Evolutionary conservation across 805 yeast species (phyloP), one percentile per base, ranked within the genome.

Genomic region (Tetrapisispora arboricola): DNA sequence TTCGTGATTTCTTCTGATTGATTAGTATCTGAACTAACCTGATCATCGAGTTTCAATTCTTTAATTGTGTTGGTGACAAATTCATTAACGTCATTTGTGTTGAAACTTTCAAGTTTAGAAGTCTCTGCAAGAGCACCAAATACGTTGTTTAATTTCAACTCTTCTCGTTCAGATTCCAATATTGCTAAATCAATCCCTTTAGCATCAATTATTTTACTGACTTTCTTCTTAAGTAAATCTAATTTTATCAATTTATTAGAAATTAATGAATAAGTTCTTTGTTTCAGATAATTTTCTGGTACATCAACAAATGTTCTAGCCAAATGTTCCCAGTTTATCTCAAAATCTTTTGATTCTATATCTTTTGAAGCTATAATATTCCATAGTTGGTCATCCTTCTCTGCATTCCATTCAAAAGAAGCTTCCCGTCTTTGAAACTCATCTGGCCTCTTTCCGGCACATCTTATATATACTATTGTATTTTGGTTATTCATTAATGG

Each of bases 391-490:
- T 44, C 44, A 48, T 66, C 69, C 47, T 56, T 48, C 38, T 52
- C 45, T 40, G 49, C 32, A 50, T 51, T 43, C 67, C 59, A 50
- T 46, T 53, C 42, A 60, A 68, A 49, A 50, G 49, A 68, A 24
- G 22, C 18, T 15, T 57, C 52, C 13, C 4, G 5, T n/a, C 5
- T 25, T 6, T 6, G 5, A 11, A 25, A 68, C 9, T 22, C 36
- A n/a, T 57, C 52, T 2, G 61, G 61, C 25, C 73, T 55, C n/a
- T 61, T 54, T 6, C 66, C 65, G 21, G 68, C 67, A 13, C 70
- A 64, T 34, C 72, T 64, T 28, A 72, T 57, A 47, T 70, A 72
- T 5, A 72, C 72, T 8, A 61, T 47, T 1, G 64, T 62, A 41
- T 60, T 60, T 13, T 39, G 39, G 31, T 52, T 53, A 43, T 58